Evolutionary conservation across 306 rosid species (phyloP).

Genomic region (Malus sieversii): DNA sequence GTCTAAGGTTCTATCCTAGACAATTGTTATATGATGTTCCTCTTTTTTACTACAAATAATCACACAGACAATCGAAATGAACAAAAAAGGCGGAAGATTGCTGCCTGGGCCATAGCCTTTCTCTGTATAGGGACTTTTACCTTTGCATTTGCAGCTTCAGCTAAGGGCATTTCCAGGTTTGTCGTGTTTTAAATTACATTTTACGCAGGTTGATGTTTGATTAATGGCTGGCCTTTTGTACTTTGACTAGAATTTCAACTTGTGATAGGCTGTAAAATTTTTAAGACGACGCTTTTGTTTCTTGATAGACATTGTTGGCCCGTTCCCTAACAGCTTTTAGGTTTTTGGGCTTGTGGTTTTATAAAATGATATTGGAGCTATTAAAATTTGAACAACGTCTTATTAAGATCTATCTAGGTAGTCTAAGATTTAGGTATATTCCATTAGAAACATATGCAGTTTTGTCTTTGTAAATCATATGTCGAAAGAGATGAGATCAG

Average conservation of each 20-base stretch:
- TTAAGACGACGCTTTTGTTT: background rate
- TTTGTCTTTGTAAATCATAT: background rate
- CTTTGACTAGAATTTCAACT: background rate
- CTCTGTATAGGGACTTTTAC: conserved; percentile 51
- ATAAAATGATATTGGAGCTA: background rate
- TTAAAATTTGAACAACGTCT: background rate
- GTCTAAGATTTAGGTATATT: background rate
- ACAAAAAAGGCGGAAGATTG: conserved; percentile 52
- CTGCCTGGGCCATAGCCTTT: conserved; percentile 58
- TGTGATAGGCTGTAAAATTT: background rate
- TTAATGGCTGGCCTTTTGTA: background rate
- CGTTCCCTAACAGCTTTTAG: background rate
- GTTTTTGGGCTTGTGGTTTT: background rate
- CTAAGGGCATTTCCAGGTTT: conserved; percentile 47
- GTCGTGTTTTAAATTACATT: conserved; percentile 5
- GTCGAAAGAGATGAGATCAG: background rate
- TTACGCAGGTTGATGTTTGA: background rate
- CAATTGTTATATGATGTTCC: conserved; percentile 1
- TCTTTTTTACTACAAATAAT: conserved; percentile 11
- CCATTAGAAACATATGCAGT: background rate
- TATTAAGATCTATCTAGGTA: background rate
- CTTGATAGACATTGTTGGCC: conserved; percentile 2
- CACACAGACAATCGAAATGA: conserved; percentile 34
- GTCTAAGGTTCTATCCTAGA: background rate
- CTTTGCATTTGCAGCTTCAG: conserved; percentile 51